phyloP scores from a whole-genome alignment of 441 rosid genomes.

The Syzygium malaccense region DNA sequence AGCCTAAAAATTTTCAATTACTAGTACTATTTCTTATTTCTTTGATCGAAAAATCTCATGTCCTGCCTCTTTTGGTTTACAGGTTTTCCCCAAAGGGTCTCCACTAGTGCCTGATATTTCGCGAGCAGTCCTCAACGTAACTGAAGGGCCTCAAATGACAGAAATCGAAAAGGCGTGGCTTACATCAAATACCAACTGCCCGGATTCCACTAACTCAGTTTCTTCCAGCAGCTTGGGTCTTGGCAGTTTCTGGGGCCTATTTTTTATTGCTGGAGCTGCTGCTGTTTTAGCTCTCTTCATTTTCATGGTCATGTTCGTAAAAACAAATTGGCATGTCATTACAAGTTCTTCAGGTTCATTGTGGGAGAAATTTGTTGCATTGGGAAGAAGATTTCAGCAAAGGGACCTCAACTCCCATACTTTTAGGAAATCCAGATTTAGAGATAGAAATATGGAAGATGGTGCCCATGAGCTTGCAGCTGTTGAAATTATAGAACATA shows the following conservation, averaged over 20 bases:
- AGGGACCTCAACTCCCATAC: constrained; percentile 26
- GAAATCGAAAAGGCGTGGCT: constrained; percentile 35
- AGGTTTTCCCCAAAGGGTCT: constrained; percentile 57
- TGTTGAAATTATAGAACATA: not conserved
- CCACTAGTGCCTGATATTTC: constrained; percentile 54
- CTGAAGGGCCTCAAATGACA: constrained; percentile 32
- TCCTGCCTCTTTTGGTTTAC: not conserved
- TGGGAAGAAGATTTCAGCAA: constrained; percentile 17
- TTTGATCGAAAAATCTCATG: not conserved
- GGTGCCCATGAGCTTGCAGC: not conserved
- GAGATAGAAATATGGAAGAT: not conserved
- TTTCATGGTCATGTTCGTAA: constrained; percentile 17
- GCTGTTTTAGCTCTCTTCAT: constrained; percentile 29
- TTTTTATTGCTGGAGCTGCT: constrained; percentile 29
- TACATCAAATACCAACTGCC: constrained; percentile 21
- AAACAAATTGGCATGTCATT: constrained; percentile 5
- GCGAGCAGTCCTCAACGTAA: constrained; percentile 46
- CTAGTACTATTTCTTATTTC: not conserved
- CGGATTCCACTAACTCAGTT: constrained; percentile 11
- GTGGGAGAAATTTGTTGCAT: constrained; percentile 4
- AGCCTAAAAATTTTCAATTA: not conserved
- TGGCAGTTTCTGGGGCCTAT: constrained; percentile 51
- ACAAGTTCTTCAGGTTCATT: not conserved
- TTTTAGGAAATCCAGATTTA: not conserved
- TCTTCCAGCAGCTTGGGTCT: constrained; percentile 41